Base-by-base conservation (phyloP, 73 alveolate species). In the Paramecium biaurelia region DNA sequence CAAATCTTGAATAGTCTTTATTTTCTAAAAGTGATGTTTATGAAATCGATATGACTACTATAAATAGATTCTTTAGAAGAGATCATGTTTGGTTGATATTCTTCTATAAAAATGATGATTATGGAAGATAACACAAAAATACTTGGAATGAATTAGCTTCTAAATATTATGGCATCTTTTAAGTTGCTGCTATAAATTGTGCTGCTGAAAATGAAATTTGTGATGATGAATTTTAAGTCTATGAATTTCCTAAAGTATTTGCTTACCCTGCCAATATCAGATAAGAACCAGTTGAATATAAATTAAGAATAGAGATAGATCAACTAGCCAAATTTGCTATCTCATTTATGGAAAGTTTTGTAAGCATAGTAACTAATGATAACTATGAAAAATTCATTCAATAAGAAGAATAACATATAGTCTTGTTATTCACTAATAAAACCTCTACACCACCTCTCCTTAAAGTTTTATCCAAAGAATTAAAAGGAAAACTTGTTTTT, bases 171-270 rank as follows among this genome's bases (percentile, higher is more conserved):
- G 99, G 99, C 8, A 96, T 98, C 32, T 86, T 98, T 47, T 95
- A 95, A 86, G 96, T 96, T 9, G 99, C 98, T 14, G 99, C 99
- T 85, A 97, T 97, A 12, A 97, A 97, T 93, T 98, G 99, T 92
- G 95, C 93, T 37, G 98, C 96, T 57, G 99, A 98, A 92, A 99
- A 96, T 88, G 99, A 96, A 85, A 92, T 98, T 37, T 98, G 99
- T 92, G 99, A 98, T 87, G 99, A 98, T 87, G 93, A 87, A 94
- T 96, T 96, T 82, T 93, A 95, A 26, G 98, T 98, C 21, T 94
- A 84, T 88, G 93, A 95, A 7, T 76, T 93, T 63, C 99, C 99
- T 18, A 94, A 95, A 43, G 88, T 98, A 35, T 28, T 93, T 45
- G 95, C 95, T 58, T 98, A 95, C 97, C 96, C 98, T 68, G 99